phyloP scores from a whole-genome alignment of 345 rosid species.

The Arabidopsis thaliana region DNA sequence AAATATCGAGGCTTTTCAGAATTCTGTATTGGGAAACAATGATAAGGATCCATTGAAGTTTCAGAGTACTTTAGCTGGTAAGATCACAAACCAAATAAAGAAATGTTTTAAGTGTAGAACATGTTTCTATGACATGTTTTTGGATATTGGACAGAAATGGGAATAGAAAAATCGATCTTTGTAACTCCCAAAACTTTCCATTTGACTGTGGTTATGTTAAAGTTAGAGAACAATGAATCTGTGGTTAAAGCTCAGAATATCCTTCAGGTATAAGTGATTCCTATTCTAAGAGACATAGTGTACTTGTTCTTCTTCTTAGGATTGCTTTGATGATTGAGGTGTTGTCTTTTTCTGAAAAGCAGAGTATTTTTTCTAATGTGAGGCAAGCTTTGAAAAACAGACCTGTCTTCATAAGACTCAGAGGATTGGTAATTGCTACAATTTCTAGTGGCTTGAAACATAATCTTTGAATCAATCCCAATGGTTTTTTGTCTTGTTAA shows the following conservation, averaged over 20 bases:
- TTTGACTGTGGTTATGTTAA: conserved; percentile 89
- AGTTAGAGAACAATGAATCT: conserved; percentile 77
- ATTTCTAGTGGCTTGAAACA: conserved; percentile 15
- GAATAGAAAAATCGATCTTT: conserved; percentile 80
- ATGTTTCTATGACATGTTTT: conserved; percentile 4
- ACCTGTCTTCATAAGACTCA: conserved; percentile 68
- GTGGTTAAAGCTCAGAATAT: conserved; percentile 66
- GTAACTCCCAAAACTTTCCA: conserved; percentile 75
- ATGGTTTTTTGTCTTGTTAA: conserved; percentile 38
- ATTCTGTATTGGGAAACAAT: conserved; percentile 53
- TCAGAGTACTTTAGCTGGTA: conserved; percentile 55
- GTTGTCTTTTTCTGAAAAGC: conserved; percentile 31
- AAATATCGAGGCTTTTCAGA: conserved; percentile 66
- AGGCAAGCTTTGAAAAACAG: conserved; percentile 75
- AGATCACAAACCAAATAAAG: conserved; percentile 14
- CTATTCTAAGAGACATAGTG: conserved; percentile 12
- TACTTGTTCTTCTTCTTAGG: conserved; percentile 27
- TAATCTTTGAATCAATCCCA: conserved; percentile 1
- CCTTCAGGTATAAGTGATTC: conserved; percentile 58
- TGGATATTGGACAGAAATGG: conserved; percentile 54
- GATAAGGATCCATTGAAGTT: conserved; percentile 9
- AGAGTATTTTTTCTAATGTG: conserved; percentile 71
- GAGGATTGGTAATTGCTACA: conserved; percentile 67
- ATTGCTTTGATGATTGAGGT: conserved; percentile 33
- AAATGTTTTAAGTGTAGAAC: neutral